Conservation (phyloP, 202 grass and related monocot genomes). For the Setaria italica region DNA sequence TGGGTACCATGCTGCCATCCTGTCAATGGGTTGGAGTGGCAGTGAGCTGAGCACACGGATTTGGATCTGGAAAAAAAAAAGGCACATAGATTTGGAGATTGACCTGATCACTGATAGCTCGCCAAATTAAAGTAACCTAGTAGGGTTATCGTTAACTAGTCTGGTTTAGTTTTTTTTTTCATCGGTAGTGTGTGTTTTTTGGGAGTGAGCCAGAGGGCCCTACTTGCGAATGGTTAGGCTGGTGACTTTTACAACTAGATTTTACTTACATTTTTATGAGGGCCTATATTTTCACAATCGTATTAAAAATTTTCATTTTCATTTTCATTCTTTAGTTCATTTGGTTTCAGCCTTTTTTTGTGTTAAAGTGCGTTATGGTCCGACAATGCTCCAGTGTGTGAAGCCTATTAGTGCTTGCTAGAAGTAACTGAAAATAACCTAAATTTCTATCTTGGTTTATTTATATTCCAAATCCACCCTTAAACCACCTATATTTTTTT, state of each 20-base stretch:
- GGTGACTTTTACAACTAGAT: background rate
- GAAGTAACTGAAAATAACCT: background rate
- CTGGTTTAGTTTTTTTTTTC: background rate
- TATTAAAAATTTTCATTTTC: background rate
- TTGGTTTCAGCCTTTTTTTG: background rate
- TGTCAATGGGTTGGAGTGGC: background rate
- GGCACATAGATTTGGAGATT: constrained; percentile 3
- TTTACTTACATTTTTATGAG: background rate
- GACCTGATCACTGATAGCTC: background rate
- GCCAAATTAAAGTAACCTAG: background rate
- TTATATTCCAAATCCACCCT: background rate
- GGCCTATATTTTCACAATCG: background rate
- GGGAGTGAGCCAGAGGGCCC: background rate
- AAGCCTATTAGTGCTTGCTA: background rate
- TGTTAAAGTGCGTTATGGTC: background rate
- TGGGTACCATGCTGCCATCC: background rate
- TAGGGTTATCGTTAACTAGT: background rate
- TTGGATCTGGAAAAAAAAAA: background rate
- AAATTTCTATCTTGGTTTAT: too few species aligned
- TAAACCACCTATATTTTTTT: too few species aligned
- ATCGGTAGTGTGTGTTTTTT: background rate
- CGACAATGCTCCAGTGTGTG: background rate
- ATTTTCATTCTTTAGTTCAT: background rate
- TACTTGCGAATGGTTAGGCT: too few species aligned
- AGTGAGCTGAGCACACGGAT: background rate